A percentile compares a stretch with the other conserved stretches of the same genome.
phyloP scores from a whole-genome alignment of 148 eudicot genomes.

The Selenicereus undatus region DNA sequence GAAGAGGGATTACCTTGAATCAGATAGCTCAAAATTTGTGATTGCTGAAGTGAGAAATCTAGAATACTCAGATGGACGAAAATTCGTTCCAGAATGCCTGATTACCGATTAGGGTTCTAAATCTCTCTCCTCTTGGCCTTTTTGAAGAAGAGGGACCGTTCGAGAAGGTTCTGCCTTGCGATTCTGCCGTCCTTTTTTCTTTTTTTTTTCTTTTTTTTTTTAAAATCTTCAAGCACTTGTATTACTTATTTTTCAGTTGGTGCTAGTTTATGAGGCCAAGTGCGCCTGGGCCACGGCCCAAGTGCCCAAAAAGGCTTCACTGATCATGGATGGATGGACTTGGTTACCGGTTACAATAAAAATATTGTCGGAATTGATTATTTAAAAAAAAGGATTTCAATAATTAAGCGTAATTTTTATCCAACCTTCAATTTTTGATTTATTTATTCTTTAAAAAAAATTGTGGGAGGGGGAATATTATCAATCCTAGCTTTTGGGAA shows the following conservation, averaged over 20 bases:
- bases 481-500: too few relatives aligned
- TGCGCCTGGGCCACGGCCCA: not conserved
- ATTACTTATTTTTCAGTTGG: too few relatives aligned
- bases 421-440: too few relatives aligned
- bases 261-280: not conserved
- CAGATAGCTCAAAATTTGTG: not conserved
- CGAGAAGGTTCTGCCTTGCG: conserved; percentile 25
- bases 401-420: too few relatives aligned
- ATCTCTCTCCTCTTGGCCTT: not conserved
- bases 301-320: not conserved
- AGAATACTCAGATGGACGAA: not conserved
- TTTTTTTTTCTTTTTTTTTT: not conserved
- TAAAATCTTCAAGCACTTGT: too few relatives aligned
- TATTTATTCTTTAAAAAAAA: too few relatives aligned
- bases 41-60: not conserved
- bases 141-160: not conserved
- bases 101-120: not conserved
- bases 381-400: too few relatives aligned
- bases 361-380: too few relatives aligned
- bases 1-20: not conserved
- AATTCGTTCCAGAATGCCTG: not conserved
- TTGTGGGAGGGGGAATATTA: too few relatives aligned
- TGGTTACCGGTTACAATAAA: too few relatives aligned
- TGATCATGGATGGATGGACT: too few relatives aligned
- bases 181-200: not conserved